A percentile compares a stretch with the other conserved stretches of the same genome.
Conservation (phyloP, 163 green algal genomes). For the Scenedesmus sp. region DNA sequence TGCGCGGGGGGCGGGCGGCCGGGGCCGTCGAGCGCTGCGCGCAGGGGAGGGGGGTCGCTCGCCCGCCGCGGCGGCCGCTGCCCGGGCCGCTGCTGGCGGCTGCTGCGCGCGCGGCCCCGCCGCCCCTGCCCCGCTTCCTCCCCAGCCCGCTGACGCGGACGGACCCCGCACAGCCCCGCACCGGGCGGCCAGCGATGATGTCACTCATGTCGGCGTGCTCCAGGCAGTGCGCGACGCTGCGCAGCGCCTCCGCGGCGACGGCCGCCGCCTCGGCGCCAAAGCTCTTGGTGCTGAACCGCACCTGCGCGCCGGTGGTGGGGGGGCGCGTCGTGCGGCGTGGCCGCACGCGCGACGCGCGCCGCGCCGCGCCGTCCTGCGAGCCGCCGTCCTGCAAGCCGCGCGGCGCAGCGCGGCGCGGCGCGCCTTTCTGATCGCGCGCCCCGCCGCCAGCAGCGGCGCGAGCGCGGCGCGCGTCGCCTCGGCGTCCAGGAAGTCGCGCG, state of each 20-base stretch:
- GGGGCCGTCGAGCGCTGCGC: too few relatives aligned
- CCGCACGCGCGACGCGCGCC: too few relatives aligned
- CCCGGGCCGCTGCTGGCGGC: too few relatives aligned
- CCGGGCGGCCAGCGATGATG: conserved; percentile 92
- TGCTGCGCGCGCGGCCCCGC: too few relatives aligned
- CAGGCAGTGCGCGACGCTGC: conserved; percentile 67
- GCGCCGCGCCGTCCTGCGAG: too few relatives aligned
- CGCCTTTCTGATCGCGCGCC: conserved; percentile 68
- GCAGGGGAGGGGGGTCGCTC: too few relatives aligned
- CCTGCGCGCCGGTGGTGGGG: conserved; percentile 65
- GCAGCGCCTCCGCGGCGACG: conserved; percentile 82
- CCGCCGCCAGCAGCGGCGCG: conserved; percentile 71
- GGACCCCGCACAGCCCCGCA: too few relatives aligned
- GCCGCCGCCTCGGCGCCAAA: conserved; percentile 87
- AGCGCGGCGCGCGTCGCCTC: conserved; percentile 77
- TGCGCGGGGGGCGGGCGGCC: conserved; percentile 29
- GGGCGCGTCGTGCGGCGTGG: too few relatives aligned
- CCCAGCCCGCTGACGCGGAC: too few relatives aligned
- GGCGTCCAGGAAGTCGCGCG: conserved; percentile 87
- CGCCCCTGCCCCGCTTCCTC: too few relatives aligned
- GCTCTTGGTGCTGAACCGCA: conserved; percentile 94
- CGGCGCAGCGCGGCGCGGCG: neutral
- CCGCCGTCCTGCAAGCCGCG: neutral
- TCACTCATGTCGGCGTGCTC: conserved; percentile 91
- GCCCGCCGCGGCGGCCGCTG: too few relatives aligned